Evolutionary conservation across 176 grass and related monocot species (phyloP).

Genomic region (Eleusine indica): DNA sequence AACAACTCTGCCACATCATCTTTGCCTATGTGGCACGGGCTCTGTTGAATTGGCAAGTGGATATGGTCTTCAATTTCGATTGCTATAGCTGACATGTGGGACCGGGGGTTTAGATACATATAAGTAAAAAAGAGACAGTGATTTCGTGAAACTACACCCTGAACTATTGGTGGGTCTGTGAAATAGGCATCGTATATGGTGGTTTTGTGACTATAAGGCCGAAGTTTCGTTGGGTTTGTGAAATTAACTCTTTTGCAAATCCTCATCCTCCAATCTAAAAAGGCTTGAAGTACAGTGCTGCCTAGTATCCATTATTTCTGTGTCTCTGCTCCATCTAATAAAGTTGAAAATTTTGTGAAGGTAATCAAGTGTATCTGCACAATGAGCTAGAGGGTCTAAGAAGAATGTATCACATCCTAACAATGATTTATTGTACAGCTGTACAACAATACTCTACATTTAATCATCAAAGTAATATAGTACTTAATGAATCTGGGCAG

Average conservation of each 20-base stretch:
- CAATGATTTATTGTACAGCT: slow-evolving; percentile 22
- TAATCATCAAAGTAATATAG: slow-evolving; percentile 1
- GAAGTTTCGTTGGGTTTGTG: no score
- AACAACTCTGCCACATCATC: no score
- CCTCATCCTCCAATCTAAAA: neutral
- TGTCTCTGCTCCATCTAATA: neutral
- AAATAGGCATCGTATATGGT: no score
- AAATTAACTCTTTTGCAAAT: neutral
- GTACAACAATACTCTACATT: neutral
- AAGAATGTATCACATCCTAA: neutral
- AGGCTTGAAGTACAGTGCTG: neutral
- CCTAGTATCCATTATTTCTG: neutral
- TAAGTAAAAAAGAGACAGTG: no score
- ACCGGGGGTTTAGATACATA: no score
- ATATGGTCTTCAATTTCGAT: no score
- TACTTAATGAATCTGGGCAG: neutral
- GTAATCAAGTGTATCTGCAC: neutral
- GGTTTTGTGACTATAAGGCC: no score
- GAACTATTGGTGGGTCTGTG: no score
- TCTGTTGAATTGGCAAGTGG: no score
- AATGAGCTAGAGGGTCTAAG: slow-evolving; percentile 16
- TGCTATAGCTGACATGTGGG: no score
- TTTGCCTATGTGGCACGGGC: no score
- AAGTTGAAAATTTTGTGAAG: neutral
- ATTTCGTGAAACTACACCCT: no score